phyloP scores from a whole-genome alignment of 2,329 filamentous ascomycete species.

The Colletotrichum sp. region DNA sequence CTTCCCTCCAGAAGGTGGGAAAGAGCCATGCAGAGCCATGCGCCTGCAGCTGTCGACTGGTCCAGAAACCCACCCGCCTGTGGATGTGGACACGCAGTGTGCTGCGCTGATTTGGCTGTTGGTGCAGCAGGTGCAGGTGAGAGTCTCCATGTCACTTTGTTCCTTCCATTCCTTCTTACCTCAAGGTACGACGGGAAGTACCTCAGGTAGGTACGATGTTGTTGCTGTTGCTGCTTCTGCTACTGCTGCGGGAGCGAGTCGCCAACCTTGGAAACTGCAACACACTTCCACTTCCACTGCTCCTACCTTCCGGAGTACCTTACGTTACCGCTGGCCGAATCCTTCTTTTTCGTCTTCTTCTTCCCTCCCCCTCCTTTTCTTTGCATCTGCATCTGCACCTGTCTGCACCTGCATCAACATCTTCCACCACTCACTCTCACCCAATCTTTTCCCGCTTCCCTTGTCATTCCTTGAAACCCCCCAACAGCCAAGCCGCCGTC shows the following conservation, averaged over 20 bases:
- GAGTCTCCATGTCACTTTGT: neutral
- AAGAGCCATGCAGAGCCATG: neutral
- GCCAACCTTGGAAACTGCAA: neutral
- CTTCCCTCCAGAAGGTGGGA: neutral
- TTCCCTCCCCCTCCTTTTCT: neutral
- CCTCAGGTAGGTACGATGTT: neutral
- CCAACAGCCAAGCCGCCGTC: neutral
- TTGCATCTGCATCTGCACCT: neutral
- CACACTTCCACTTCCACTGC: neutral
- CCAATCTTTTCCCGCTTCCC: neutral
- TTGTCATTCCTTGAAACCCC: neutral
- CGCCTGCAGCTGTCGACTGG: neutral
- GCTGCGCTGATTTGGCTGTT: neutral
- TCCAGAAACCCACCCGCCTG: neutral
- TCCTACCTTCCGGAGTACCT: neutral
- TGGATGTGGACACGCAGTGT: neutral
- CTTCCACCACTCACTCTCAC: neutral
- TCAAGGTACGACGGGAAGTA: neutral
- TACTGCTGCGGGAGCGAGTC: neutral
- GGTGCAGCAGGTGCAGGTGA: neutral
- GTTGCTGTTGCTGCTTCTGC: neutral
- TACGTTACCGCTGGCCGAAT: neutral
- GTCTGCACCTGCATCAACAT: neutral
- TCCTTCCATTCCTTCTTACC: neutral
- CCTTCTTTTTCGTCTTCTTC: neutral